Base-by-base conservation (phyloP, 2,329 filamentous ascomycete species). In the Fusarium euwallaceae region DNA sequence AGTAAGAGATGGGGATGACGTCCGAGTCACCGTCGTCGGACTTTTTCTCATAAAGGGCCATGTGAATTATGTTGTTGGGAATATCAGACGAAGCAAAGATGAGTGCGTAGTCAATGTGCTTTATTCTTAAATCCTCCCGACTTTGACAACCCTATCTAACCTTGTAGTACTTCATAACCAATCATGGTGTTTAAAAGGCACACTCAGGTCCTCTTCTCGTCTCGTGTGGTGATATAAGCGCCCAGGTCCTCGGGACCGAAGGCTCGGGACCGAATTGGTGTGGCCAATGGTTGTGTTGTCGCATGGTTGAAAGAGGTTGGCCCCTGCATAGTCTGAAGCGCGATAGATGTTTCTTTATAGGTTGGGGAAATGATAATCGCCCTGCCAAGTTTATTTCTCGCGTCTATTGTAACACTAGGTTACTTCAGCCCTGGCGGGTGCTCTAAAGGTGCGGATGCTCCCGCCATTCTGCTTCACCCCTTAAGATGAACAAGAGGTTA, bases 191-290 rank as follows among this genome's bases (percentile, higher is more conserved):
- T 11, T 3, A 16, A 29, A 5, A 11, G 45, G 16, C 22, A 53
- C 27, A 27, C 17, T n/a, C 3, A 53, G n/a, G 27, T 32, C 48
- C 27, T 27, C 48, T 29, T 20, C 9, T 29, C 32, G 48, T 20
- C 48, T 53, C 48, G 48, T 53, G 48, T 53, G 48, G 48, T 53
- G 48, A 32, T 32, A 53, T 53, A 53, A 53, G 48, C 48, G 48
- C 48, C 27, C 48, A 20, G 17, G 17, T 53, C 4, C 27, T 53
- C 48, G 48, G 48, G 48, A 32, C 48, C 48, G 48, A 53, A 53
- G 17, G 24, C 48, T 53, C 48, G 48, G 48, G 48, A 53, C 48
- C 48, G 48, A 53, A 20, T 14, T 20, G 27, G 48, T 32, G 27
- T 53, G 17, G 17, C 48, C 48, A 53, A 53, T 53, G 24, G 10